Evolutionary conservation across 2,329 filamentous ascomycete genomes (phyloP), one percentile per base, ranked within the genome.

Genomic region (Fusarium napiforme): DNA sequence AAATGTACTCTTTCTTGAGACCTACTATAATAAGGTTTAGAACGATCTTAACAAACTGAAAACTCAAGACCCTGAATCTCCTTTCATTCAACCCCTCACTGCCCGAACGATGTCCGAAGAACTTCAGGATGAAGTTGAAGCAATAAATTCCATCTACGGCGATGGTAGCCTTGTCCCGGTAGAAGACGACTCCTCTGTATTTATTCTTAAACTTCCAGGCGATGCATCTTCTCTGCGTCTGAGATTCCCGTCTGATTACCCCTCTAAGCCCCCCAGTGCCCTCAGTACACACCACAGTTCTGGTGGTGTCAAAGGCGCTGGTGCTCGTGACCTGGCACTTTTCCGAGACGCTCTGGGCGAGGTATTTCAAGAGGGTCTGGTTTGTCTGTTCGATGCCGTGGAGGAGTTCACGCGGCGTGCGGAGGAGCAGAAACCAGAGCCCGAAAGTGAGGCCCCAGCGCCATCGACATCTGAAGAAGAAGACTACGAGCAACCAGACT

Each of bases 341-440:
- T 91, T 96, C 64, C 86, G 91, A 36, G 85, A 90, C 40, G 91
- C 92, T 0, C 83, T 98, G 37, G 86, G 85, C 2, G 84, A 86
- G n/a, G 87, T 93, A 9, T 97, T 92, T 81, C 86, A 88, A 59
- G 88, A 90, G 0, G 95, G 94, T 0, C 88, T 90, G 59, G 94
- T 97, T 28, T 98, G 95, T 78, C 84, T 99, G 7, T 99, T 95
- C 78, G 96, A 98, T 79, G 88, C 97, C n/a, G 87, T 98, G 42
- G 95, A 97, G 78, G 92, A 93, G 78, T 84, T 93, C 73, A 86
- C 84, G 63, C 84, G 87, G 59, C 77, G 84, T 26, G 80, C 81
- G 5, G 82, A 83, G 61, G 81, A 83, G 46, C 75, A 71, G 9
- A 66, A 77, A 70, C 28, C 74, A 79, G 43, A 80, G 73, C 23